A percentile compares a stretch with the other conserved stretches of the same genome.
Conservation (phyloP, 495 filamentous ascomycete genomes). For the Lepraria neglecta region DNA sequence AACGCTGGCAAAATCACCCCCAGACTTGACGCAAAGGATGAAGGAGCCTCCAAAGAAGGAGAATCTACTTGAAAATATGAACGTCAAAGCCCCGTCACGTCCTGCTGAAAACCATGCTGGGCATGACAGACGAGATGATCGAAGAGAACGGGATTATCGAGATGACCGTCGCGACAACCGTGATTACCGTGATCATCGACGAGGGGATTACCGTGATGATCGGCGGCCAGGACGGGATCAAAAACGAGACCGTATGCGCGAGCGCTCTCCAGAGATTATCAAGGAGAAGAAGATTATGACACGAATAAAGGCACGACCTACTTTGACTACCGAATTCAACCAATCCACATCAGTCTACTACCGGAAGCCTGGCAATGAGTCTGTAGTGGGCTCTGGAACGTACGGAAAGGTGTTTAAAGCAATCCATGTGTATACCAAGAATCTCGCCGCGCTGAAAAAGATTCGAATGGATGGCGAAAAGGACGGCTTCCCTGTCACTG, state of each 20-base stretch:
- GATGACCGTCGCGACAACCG: constrained; percentile 30
- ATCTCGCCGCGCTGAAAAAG: constrained; percentile 86
- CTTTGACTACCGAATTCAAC: constrained; percentile 62
- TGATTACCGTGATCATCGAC: constrained; percentile 36
- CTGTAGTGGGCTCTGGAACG: constrained; percentile 86
- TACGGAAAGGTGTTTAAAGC: constrained; percentile 99
- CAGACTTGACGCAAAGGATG: constrained; percentile 63
- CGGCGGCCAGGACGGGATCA: constrained; percentile 24
- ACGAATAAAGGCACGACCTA: constrained; percentile 64
- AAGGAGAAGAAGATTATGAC: constrained; percentile 66
- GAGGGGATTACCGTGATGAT: constrained; percentile 38
- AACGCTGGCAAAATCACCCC: constrained; percentile 56
- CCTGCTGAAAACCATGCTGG: constrained; percentile 35
- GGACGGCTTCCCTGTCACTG: constrained; percentile 96
- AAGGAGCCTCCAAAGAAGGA: constrained; percentile 43
- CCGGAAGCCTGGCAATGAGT: constrained; percentile 88
- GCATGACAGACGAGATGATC: constrained; percentile 47
- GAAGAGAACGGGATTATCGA: constrained; percentile 45
- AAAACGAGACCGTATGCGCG: constrained; percentile 25
- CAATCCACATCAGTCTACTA: constrained; percentile 81
- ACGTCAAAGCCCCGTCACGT: constrained; percentile 34
- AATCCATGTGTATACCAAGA: constrained; percentile 79
- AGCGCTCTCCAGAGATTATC: constrained; percentile 38
- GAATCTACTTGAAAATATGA: constrained; percentile 31
- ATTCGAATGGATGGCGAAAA: constrained; percentile 94